phyloP scores from a whole-genome alignment of 768 basidiomycete species.

The Ramaria sp. region DNA sequence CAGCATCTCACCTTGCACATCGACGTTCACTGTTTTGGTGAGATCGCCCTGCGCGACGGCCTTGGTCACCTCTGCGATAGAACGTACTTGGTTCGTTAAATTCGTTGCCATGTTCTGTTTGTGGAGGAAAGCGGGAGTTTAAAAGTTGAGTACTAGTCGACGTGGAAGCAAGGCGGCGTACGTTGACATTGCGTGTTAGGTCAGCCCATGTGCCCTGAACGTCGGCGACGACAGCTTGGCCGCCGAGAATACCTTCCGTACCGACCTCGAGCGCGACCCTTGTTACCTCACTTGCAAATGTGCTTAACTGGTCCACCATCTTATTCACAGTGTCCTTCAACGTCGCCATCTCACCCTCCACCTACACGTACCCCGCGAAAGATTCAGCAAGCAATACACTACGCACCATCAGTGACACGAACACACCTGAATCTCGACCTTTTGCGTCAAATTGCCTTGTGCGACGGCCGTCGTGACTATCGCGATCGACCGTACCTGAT shows the following conservation, averaged over 20 bases:
- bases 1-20: conserved; percentile 91
- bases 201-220: conserved; percentile 93
- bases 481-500: conserved; percentile 76
- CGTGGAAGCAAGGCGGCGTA: conserved; percentile 25
- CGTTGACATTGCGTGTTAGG: conserved; percentile 84
- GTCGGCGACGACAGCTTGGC: conserved; percentile 82
- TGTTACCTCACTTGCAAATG: conserved; percentile 76
- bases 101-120: conserved; percentile 78
- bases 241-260: conserved; percentile 83
- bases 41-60: conserved; percentile 78
- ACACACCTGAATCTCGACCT: conserved; percentile 68
- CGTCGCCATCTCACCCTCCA: conserved; percentile 80
- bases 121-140: neutral
- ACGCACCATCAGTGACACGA: neutral
- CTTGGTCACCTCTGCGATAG: conserved; percentile 79
- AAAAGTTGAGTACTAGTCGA: neutral
- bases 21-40: conserved; percentile 75
- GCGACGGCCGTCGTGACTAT: conserved; percentile 85
- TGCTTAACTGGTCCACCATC: conserved; percentile 89
- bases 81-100: conserved; percentile 78
- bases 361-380: conserved; percentile 15
- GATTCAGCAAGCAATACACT: conserved; percentile 1
- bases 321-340: conserved; percentile 79
- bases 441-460: conserved; percentile 82
- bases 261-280: conserved; percentile 84